These are phyloP conservation scores for Lentinula edodes DNA, from an alignment of 768 basidiomycete species.

Conservation along the genomic window DNA sequence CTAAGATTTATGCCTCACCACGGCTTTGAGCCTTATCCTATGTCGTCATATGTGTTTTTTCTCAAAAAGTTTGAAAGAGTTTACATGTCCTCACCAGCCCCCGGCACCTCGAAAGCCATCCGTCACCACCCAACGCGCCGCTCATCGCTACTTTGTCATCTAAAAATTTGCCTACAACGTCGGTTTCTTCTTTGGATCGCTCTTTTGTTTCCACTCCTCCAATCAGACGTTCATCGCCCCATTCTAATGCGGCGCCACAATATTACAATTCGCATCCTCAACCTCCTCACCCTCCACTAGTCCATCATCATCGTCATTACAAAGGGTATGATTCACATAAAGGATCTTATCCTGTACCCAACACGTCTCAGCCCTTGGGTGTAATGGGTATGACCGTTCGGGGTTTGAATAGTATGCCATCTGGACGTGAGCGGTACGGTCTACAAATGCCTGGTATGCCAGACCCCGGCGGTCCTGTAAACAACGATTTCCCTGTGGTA, in stretches of 20 bases:
- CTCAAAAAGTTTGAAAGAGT: neutral
- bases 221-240: constrained; percentile 1
- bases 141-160: constrained; percentile 6
- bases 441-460: constrained; percentile 1
- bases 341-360: neutral
- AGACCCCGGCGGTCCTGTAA: neutral
- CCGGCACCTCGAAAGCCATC: constrained; percentile 3
- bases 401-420: neutral
- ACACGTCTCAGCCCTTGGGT: neutral
- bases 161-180: constrained; percentile 2
- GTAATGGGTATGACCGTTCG: neutral
- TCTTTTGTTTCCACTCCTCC: constrained; percentile 8
- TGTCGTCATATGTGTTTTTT: constrained; percentile 1
- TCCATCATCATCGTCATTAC: constrained; percentile 2
- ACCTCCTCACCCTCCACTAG: neutral
- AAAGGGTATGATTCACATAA: neutral
- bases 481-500: constrained; percentile 12
- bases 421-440: neutral
- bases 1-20: constrained; percentile 3
- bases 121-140: constrained; percentile 5
- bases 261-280: constrained; percentile 3
- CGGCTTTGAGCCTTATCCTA: constrained; percentile 5
- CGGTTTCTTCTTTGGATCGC: constrained; percentile 3
- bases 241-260: neutral
- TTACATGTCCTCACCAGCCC: neutral